phyloP scores from a whole-genome alignment of 306 rosid genomes.

The Herpetospermum pedunculosum region DNA sequence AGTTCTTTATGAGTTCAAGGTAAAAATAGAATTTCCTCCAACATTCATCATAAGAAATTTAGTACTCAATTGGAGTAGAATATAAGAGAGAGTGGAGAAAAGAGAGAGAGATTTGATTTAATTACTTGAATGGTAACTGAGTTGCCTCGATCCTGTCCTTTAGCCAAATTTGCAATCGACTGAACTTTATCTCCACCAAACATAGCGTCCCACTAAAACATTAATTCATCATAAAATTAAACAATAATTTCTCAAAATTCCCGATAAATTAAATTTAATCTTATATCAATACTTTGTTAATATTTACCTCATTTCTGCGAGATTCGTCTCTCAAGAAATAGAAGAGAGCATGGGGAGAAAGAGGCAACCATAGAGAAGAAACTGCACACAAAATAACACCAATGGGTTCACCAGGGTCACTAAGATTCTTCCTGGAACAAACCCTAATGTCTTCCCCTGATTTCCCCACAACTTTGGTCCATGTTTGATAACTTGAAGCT shows the following conservation, averaged over 20 bases:
- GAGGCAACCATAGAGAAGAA: slow-evolving; percentile 86
- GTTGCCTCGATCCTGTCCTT: slow-evolving; percentile 97
- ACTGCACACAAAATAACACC: slow-evolving; percentile 88
- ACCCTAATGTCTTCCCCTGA: slow-evolving; percentile 86
- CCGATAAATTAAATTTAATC: too few species aligned
- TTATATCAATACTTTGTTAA: too few species aligned
- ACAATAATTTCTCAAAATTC: background rate
- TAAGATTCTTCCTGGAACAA: slow-evolving; percentile 82
- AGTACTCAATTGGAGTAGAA: too few species aligned
- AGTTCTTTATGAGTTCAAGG: too few species aligned
- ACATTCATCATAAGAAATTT: too few species aligned
- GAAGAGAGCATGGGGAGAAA: slow-evolving; percentile 44
- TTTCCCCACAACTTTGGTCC: slow-evolving; percentile 70
- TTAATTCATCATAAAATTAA: background rate
- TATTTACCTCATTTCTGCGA: slow-evolving; percentile 53
- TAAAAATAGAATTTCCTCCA: too few species aligned
- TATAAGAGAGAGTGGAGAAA: too few species aligned
- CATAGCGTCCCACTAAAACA: slow-evolving; percentile 82
- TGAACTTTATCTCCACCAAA: slow-evolving; percentile 61
- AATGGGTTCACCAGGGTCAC: slow-evolving; percentile 83
- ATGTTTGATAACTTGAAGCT: slow-evolving; percentile 79
- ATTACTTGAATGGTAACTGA: slow-evolving; percentile 72
- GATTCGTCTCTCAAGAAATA: slow-evolving; percentile 78
- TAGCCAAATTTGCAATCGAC: slow-evolving; percentile 66
- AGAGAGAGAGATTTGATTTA: background rate